phyloP scores from a whole-genome alignment of 306 rosid genomes.

The Citrullus amarus region DNA sequence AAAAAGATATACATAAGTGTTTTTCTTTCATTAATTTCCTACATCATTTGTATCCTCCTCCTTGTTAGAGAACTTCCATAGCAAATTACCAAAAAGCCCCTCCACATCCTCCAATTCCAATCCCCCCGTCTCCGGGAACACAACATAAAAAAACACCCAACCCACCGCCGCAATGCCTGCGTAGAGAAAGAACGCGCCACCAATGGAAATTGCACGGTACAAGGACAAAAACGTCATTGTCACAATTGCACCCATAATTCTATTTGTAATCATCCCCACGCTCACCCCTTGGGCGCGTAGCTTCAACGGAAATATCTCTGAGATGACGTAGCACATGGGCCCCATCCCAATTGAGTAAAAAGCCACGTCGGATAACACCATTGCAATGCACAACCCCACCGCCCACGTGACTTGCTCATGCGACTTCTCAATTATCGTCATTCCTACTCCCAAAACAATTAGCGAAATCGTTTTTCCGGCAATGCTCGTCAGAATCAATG shows the following conservation, averaged over 20 bases:
- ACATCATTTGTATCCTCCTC: too few relatives aligned
- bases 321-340: conserved; percentile 64
- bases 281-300: conserved; percentile 68
- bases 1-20: too few relatives aligned
- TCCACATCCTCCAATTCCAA: conserved; percentile 67
- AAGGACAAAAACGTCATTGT: conserved; percentile 73
- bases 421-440: conserved; percentile 28
- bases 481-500: conserved; percentile 40
- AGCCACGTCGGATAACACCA: conserved; percentile 37
- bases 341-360: conserved; percentile 74
- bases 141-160: conserved; percentile 39
- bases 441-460: conserved; percentile 17
- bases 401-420: conserved; percentile 29
- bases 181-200: conserved; percentile 66
- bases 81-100: conserved; percentile 51
- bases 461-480: conserved; percentile 47
- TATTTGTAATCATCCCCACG: conserved; percentile 43
- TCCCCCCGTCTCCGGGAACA: conserved; percentile 70
- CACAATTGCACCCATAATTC: conserved; percentile 40
- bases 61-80: conserved; percentile 10
- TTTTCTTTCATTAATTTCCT: too few relatives aligned
- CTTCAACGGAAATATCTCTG: conserved; percentile 67
- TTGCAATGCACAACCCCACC: conserved; percentile 29
- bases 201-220: conserved; percentile 29
- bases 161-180: conserved; percentile 26